Conservation (phyloP, 2,329 filamentous ascomycete genomes). For the Fusarium keratoplasticum region DNA sequence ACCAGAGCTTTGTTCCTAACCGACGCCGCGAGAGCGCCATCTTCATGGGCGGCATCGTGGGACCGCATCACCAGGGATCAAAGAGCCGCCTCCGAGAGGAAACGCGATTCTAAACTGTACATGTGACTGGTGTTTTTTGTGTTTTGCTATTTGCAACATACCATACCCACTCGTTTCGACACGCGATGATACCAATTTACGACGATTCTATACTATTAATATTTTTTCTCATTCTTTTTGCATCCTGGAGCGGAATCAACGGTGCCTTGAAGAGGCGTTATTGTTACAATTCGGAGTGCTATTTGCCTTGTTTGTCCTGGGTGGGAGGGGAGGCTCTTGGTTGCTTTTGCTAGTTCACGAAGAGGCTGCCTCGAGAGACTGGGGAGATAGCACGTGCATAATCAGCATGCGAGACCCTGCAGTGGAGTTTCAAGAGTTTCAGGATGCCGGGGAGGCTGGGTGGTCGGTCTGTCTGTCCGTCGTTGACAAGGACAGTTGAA, state of each 20-base stretch:
- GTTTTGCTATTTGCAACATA: conserved; percentile 46
- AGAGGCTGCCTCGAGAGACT: neutral
- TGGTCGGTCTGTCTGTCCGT: neutral
- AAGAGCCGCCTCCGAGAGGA: conserved; percentile 68
- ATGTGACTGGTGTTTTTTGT: conserved; percentile 37
- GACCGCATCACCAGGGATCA: conserved; percentile 62
- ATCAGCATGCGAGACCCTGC: neutral
- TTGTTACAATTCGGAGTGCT: conserved; percentile 17
- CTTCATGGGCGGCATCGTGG: conserved; percentile 62
- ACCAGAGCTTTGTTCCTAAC: conserved; percentile 59
- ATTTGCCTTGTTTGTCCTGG: neutral
- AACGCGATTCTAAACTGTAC: conserved; percentile 57
- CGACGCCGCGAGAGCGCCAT: conserved; percentile 72
- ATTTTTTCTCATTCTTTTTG: conserved; percentile 28
- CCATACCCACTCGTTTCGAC: conserved; percentile 50
- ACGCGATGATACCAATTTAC: conserved; percentile 47
- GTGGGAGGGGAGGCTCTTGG: neutral
- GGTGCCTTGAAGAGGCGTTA: conserved; percentile 13
- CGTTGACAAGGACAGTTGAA: neutral
- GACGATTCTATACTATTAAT: conserved; percentile 42
- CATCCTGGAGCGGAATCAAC: conserved; percentile 25
- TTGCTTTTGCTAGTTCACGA: conserved; percentile 1
- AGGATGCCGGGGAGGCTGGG: neutral
- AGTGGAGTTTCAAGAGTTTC: conserved; percentile 1
- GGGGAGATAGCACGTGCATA: neutral